Evolutionary conservation across 371 early-diverging fungal genomes (phyloP), one percentile per base, ranked within the genome.

Genomic region (Thermomucor indicae-seudaticae): DNA sequence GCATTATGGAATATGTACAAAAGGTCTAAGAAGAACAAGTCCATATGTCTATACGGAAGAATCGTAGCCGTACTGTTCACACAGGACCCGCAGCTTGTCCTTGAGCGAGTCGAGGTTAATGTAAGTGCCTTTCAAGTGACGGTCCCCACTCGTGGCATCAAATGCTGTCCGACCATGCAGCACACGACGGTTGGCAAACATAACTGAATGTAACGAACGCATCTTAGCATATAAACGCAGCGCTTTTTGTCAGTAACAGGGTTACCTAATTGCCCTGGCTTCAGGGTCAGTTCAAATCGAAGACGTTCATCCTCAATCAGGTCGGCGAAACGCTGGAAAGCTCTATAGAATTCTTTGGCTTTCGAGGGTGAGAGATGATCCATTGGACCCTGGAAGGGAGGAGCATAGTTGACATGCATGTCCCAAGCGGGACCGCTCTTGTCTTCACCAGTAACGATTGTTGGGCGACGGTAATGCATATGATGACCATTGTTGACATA

Each of bases 321-420:
- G 8, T 76, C 75, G 25, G 80, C 80, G 63, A 91, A 90, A 5
- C 60, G 58, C 37, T 70, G 70, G 62, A 91, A 81, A 0, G 92
- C 93, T 34, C 64, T 48, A 59, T 93, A 92, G 54, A 88, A 90
- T n/a, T 53, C 38, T 14, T 49, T 69, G 38, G 81, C 72, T 24
- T 74, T 53, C 6, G 67, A 46, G 1, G 79, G 70, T 4, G 66
- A 56, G 5, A 72, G 60, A 27, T 75, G 44, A 40, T 85, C 85
- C 46, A 90, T 55, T 4, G 90, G 90, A 0, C 91, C 95, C 58
- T 90, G 90, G 73, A 94, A 94, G n/a, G 90, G 93, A 24, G 95
- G 95, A 0, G 92, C 77, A 56, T 92, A 93, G 54, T 85, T 88
- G 16, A 93, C 88, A 51, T 81, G 79, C 41, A 53, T 70, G 16